Evolutionary conservation across 73 alveolate species (phyloP).

Genomic region (Stentor roeselii): DNA sequence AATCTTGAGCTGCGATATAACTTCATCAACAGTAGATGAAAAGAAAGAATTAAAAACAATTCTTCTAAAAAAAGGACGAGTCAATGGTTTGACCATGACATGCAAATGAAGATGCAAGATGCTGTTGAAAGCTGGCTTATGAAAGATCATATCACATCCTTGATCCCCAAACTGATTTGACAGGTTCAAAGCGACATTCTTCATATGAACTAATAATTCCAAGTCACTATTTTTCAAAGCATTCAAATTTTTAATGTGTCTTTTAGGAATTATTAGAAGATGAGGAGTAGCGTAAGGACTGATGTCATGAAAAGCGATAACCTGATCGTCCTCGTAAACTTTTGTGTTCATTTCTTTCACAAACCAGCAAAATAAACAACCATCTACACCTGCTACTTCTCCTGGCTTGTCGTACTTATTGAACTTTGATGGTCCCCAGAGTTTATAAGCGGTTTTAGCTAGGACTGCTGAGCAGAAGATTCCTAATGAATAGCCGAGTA

Average conservation of each 20-base stretch:
- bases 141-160: not conserved
- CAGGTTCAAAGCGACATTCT: not conserved
- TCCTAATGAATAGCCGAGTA: too few species aligned
- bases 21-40: too few species aligned
- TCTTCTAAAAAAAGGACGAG: too few species aligned
- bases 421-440: not conserved
- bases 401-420: not conserved
- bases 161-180: not conserved
- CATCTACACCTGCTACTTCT: not conserved
- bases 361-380: not conserved
- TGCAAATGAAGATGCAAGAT: not conserved
- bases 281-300: not conserved
- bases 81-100: not conserved
- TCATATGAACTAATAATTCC: not conserved
- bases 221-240: not conserved
- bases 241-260: slow-evolving; percentile 4
- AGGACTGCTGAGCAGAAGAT: too few species aligned
- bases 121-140: not conserved
- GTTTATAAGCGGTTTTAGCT: too few species aligned
- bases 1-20: too few species aligned
- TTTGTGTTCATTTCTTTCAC: not conserved
- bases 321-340: not conserved
- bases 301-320: not conserved
- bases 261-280: not conserved
- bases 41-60: too few species aligned